A percentile compares a stretch with the other conserved stretches of the same genome.
These are phyloP conservation scores for Mycena capillaripes DNA, from an alignment of 768 basidiomycete species.

Conservation along the genomic window DNA sequence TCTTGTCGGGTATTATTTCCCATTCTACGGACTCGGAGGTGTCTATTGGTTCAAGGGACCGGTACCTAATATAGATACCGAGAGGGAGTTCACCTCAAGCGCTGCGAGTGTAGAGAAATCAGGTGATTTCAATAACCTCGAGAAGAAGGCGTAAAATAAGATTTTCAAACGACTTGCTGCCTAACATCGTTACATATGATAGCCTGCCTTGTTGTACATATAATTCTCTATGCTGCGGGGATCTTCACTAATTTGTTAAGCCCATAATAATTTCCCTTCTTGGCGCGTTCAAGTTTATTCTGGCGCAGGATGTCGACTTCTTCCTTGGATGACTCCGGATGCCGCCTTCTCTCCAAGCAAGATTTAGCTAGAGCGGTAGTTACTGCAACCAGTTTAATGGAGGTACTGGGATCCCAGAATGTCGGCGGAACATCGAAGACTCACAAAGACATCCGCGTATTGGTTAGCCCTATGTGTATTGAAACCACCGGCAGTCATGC, in stretches of 20 bases:
- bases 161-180: slow-evolving; percentile 9
- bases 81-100: slow-evolving; percentile 5
- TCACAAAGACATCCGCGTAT: too few relatives aligned
- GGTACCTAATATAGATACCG: slow-evolving; percentile 13
- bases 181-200: neutral
- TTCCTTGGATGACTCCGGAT: too few relatives aligned
- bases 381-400: too few relatives aligned
- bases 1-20: slow-evolving; percentile 13
- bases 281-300: neutral
- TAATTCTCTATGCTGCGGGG: slow-evolving; percentile 7
- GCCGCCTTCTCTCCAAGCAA: too few relatives aligned
- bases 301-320: too few relatives aligned
- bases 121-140: slow-evolving; percentile 11
- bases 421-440: too few relatives aligned
- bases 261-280: too few relatives aligned
- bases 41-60: slow-evolving; percentile 15
- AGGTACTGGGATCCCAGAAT: too few relatives aligned
- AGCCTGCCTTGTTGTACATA: slow-evolving; percentile 5
- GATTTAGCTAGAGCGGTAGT: too few relatives aligned
- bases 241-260: neutral
- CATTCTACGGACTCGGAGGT: slow-evolving; percentile 14
- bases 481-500: too few relatives aligned
- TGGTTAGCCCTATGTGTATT: too few relatives aligned
- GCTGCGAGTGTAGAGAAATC: slow-evolving; percentile 4
- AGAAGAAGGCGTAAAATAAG: slow-evolving; percentile 7